Evolutionary conservation across 2,329 filamentous ascomycete species (phyloP).

Genomic region (Cryphonectria radicalis): DNA sequence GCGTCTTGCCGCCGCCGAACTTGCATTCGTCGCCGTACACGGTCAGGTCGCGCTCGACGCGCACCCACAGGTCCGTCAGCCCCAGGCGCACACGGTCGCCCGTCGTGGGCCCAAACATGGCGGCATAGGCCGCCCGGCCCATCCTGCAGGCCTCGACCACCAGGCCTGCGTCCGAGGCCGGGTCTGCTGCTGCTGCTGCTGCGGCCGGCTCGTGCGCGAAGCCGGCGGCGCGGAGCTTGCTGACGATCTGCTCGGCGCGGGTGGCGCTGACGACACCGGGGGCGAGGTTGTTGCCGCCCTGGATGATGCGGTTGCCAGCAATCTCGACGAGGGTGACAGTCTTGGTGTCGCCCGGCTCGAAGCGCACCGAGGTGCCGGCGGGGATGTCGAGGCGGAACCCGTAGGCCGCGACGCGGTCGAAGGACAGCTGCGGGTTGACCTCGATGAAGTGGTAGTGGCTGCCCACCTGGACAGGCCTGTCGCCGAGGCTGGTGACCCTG

Average conservation of each 20-base stretch:
- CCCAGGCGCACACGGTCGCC: slow-evolving; percentile 85
- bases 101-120: slow-evolving; percentile 92
- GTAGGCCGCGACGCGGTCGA: slow-evolving; percentile 82
- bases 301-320: slow-evolving; percentile 76
- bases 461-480: slow-evolving; percentile 89
- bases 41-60: slow-evolving; percentile 85
- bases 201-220: slow-evolving; percentile 80
- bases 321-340: slow-evolving; percentile 91
- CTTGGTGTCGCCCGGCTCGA: slow-evolving; percentile 91
- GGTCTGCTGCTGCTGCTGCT: slow-evolving; percentile 57
- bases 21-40: slow-evolving; percentile 91
- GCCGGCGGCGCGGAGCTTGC: slow-evolving; percentile 69
- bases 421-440: slow-evolving; percentile 86
- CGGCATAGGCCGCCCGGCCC: slow-evolving; percentile 76
- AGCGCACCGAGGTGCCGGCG: slow-evolving; percentile 88
- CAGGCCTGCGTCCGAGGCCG: slow-evolving; percentile 48
- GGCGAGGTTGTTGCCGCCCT: slow-evolving; percentile 82
- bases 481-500: slow-evolving; percentile 82
- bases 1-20: slow-evolving; percentile 92
- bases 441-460: slow-evolving; percentile 98
- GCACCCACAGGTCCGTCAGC: slow-evolving; percentile 85
- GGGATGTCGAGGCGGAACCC: slow-evolving; percentile 88
- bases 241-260: slow-evolving; percentile 68
- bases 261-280: slow-evolving; percentile 70
- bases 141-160: slow-evolving; percentile 69